Evolutionary conservation across 2,329 filamentous ascomycete species (phyloP), one percentile per base, ranked within the genome.

Genomic region (Alternaria brassicicola): DNA sequence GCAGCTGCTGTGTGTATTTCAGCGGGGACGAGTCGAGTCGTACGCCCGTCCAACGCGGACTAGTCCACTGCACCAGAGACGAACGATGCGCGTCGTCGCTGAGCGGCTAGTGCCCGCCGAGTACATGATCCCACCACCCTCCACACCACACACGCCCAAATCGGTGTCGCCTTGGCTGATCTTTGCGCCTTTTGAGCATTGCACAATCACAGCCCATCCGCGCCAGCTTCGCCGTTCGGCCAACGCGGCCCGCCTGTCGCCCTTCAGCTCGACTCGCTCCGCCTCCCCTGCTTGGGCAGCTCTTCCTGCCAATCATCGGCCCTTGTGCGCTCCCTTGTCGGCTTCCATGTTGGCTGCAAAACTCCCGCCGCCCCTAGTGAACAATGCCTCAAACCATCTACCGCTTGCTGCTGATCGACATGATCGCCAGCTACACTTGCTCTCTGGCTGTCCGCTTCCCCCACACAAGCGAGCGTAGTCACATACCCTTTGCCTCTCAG

Each of bases 1-100:
- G n/a, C n/a, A n/a, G n/a, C n/a, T n/a, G n/a, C n/a, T n/a, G 43
- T 47, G 43, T 19, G 48, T 51, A 51, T 41, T 41, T 51, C 48
- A 41, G 48, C 48, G 48, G 48, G 48, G 48, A 51, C 25, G 41
- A 28, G 48, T 41, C 47, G 13, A 31, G 48, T 36, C 36, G n/a
- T 25, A 36, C 41, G 28, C 7, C 7, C 19, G 9, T 31, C 43
- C 48, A 38, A 30, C 48, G 30, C 25, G 48, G 48, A 8, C 48
- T 51, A 51, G 48, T 36, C 41, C 33, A 17, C 25, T 28, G 25
- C 48, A 3, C 35, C 35, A 23, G 19, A 23, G 28, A 23, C 43
- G 30, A 46, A 23, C 43, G 30, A 46, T 46, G 43, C 28, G 43
- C 28, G 43, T n/a, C 43, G 28, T 33, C 28, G 43, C 15, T 17